Evolutionary conservation across 78 protist species (phyloP).

Genomic region (Goniomonas avonlea): DNA sequence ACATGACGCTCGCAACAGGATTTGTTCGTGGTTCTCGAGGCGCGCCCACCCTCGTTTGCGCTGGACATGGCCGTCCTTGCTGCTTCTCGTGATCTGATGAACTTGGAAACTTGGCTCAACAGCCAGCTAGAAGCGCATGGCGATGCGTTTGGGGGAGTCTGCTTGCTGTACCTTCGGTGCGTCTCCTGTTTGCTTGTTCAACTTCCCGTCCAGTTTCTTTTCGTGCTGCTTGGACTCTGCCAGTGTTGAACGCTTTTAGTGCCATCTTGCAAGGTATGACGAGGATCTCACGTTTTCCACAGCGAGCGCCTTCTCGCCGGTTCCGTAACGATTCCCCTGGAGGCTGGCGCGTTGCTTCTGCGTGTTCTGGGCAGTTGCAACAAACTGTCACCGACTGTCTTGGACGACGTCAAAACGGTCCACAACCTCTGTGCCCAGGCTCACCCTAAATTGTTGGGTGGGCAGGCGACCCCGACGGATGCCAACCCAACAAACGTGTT

Average conservation of each 20-base stretch:
- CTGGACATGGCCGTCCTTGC: conserved; percentile 77
- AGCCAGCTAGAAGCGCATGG: conserved; percentile 31
- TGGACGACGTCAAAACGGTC: background rate
- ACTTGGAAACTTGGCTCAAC: conserved; percentile 70
- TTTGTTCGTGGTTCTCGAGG: conserved; percentile 35
- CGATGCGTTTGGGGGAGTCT: background rate
- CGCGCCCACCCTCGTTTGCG: conserved; percentile 47
- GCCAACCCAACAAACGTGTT: background rate
- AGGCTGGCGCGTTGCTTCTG: background rate
- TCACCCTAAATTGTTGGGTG: background rate
- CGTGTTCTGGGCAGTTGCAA: background rate
- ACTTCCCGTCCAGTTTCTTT: no score
- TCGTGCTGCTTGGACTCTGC: no score
- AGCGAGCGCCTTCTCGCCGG: background rate
- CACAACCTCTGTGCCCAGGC: background rate
- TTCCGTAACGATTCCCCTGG: background rate
- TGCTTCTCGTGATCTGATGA: conserved; percentile 59
- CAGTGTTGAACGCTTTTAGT: no score
- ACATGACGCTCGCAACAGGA: no score
- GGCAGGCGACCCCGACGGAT: background rate
- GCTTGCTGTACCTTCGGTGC: background rate
- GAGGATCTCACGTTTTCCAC: no score
- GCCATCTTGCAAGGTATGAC: no score
- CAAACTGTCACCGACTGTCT: background rate
- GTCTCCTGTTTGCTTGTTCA: background rate